Base-by-base conservation (phyloP, 2,329 filamentous ascomycete species). In the Zasmidium angulare region DNA sequence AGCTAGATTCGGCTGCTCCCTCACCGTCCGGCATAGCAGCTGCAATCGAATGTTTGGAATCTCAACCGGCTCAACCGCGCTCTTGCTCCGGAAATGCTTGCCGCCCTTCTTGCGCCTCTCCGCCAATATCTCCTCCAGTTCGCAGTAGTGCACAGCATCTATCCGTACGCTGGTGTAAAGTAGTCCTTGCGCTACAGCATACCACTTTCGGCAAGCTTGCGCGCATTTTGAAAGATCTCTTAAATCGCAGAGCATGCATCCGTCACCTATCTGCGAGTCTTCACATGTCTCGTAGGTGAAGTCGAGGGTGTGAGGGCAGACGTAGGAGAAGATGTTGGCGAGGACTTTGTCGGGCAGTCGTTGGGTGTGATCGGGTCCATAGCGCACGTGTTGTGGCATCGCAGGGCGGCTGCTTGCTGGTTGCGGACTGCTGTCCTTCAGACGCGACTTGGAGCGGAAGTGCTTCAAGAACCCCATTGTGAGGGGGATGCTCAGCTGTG, bases 131-230 rank as follows among this genome's bases (percentile, higher is more conserved):
- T 90, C 88, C 76, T 98, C 93, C 68, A 90, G 88, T 64, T 89
- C 86, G 79, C 93, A 98, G 78, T 96, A 97, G 77, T 98, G 93
- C 29, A 97, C 93, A 19, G 90, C 85, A 73, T 98, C 93, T 73
- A 98, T 95, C 60, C 93, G 90, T 66, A 98, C 87, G 79, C 91
- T 93, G 69, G 88, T 87, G 75, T 81, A 96, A 89, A 87, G 78
- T 55, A 86, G 68, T 26, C 77, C 74, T 63, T 82, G 81, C 36
- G 83, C 84, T n/a, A 81, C 76, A 23, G 75, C 70, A 66, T 82
- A 82, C 93, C 93, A 98, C 68, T 82, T 81, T 69, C 85, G 86
- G 74, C 86, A 90, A 53, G 91, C 90, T 72, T 85, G 82, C 43
- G 87, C 86, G 73, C 90, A 93, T 74, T 91, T 87, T 54, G 91